Conservation (phyloP, 257 asterid genomes). For the Solanum piurae region DNA sequence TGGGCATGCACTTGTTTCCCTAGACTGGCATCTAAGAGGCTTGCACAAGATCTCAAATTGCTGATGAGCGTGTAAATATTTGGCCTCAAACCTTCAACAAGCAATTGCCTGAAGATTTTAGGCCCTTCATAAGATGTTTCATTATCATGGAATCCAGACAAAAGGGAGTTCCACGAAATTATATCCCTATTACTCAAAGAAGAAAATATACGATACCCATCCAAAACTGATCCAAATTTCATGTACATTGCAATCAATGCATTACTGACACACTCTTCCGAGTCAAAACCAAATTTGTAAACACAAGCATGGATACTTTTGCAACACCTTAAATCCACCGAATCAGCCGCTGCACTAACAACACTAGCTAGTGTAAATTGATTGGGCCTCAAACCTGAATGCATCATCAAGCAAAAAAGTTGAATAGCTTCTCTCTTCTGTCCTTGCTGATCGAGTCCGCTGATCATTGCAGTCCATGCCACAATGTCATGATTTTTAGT, state of each 20-base stretch:
- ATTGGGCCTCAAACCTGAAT: slow-evolving; percentile 54
- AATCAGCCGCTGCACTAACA: slow-evolving; percentile 52
- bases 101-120: slow-evolving; percentile 42
- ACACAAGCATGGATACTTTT: slow-evolving; percentile 73
- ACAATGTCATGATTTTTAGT: slow-evolving; percentile 61
- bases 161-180: slow-evolving; percentile 69
- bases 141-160: slow-evolving; percentile 59
- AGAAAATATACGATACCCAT: slow-evolving; percentile 42
- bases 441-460: slow-evolving; percentile 70
- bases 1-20: slow-evolving; percentile 78
- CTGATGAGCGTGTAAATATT: slow-evolving; percentile 59
- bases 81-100: slow-evolving; percentile 54
- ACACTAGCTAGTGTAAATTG: slow-evolving; percentile 64
- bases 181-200: slow-evolving; percentile 41
- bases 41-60: slow-evolving; percentile 55
- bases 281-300: slow-evolving; percentile 45
- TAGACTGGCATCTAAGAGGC: slow-evolving; percentile 27
- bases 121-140: slow-evolving; percentile 46
- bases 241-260: slow-evolving; percentile 76
- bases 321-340: slow-evolving; percentile 42
- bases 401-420: slow-evolving; percentile 49
- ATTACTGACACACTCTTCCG: slow-evolving; percentile 48
- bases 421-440: slow-evolving; percentile 52
- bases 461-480: slow-evolving; percentile 68
- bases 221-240: slow-evolving; percentile 42